Evolutionary conservation across 2,329 filamentous ascomycete genomes (phyloP).

Genomic region (Sclerotinia subarctica): DNA sequence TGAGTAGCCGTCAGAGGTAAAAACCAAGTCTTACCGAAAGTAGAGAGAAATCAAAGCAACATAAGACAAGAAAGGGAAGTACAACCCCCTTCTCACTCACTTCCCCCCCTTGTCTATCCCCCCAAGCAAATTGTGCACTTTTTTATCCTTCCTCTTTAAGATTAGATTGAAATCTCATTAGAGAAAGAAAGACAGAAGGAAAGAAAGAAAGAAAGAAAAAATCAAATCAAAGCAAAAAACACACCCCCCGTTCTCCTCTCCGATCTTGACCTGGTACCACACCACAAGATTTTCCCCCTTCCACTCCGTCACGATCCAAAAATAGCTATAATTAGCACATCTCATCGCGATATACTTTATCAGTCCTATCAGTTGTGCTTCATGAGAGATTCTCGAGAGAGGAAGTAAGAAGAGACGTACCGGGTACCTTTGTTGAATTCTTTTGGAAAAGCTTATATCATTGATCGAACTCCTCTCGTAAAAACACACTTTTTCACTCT

Average conservation of each 20-base stretch:
- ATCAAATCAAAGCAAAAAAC: background rate
- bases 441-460: slow-evolving; percentile 1
- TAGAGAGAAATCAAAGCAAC: background rate
- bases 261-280: background rate
- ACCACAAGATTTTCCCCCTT: background rate
- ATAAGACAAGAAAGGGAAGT: background rate
- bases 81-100: background rate
- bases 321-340: slow-evolving; percentile 20
- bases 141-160: slow-evolving; percentile 2
- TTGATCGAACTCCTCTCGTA: background rate
- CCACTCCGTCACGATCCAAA: slow-evolving; percentile 13
- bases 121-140: no score
- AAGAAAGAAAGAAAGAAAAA: background rate
- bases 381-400: background rate
- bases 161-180: background rate
- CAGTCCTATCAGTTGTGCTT: slow-evolving; percentile 19
- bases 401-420: background rate
- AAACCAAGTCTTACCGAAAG: background rate
- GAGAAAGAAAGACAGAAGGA: no score
- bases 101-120: background rate
- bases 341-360: slow-evolving; percentile 13
- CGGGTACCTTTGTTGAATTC: background rate
- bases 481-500: background rate
- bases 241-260: background rate
- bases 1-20: background rate